phyloP scores from a whole-genome alignment of 352 stramenopile species.

The Phytopythium cucurbitacearum region DNA sequence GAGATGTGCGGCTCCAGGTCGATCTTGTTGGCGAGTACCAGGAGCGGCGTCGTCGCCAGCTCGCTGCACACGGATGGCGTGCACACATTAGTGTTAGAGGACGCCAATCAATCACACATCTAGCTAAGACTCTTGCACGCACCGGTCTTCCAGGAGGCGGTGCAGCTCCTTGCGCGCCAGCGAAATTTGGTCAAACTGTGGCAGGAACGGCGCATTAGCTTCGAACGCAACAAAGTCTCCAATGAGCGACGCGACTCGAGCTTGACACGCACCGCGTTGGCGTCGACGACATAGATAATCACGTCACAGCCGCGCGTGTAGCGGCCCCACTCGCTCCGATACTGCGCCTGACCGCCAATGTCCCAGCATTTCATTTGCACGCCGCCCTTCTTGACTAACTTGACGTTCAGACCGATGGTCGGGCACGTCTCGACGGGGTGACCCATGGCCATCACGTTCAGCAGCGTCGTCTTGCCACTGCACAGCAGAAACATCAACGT shows the following conservation, averaged over 20 bases:
- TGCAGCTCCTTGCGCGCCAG: slow-evolving; percentile 93
- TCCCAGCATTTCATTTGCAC: slow-evolving; percentile 99
- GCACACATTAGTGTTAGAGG: slow-evolving; percentile 6
- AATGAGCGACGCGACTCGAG: not conserved
- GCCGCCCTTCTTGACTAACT: slow-evolving; percentile 94
- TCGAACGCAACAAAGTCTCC: too few species aligned
- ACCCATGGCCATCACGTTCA: slow-evolving; percentile 96
- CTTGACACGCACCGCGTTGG: slow-evolving; percentile 80
- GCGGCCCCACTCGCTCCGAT: slow-evolving; percentile 91
- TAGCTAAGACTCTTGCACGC: slow-evolving; percentile 13
- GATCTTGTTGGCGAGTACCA: slow-evolving; percentile 99
- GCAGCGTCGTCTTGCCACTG: slow-evolving; percentile 95
- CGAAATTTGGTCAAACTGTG: slow-evolving; percentile 91
- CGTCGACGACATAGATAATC: slow-evolving; percentile 98
- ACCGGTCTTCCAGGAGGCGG: slow-evolving; percentile 92
- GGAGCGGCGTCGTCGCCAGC: slow-evolving; percentile 89
- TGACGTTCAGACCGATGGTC: slow-evolving; percentile 97
- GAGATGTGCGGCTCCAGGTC: slow-evolving; percentile 94
- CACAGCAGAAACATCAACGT: slow-evolving; percentile 6
- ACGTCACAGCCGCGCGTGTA: slow-evolving; percentile 97
- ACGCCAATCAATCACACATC: not conserved
- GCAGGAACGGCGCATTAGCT: not conserved
- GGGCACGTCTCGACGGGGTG: slow-evolving; percentile 94
- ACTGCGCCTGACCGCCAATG: slow-evolving; percentile 96
- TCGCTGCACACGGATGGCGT: slow-evolving; percentile 31